Conservation (phyloP, 768 basidiomycete genomes). For the Tulasnella sp. region DNA sequence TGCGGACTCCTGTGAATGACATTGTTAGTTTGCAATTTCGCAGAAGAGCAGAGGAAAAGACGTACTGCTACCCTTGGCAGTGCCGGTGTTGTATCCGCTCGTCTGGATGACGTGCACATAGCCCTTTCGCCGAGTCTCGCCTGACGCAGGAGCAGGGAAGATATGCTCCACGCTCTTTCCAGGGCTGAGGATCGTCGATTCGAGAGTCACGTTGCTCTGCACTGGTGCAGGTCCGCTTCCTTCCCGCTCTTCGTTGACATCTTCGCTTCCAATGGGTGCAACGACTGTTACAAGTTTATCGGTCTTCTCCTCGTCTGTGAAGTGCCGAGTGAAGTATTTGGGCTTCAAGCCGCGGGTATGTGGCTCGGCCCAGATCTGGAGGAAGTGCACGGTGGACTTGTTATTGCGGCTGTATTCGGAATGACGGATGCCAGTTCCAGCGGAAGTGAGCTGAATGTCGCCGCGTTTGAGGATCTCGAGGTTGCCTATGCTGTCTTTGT, state of each 20-base stretch:
- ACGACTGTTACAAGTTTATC: constrained; percentile 72
- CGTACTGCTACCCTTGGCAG: constrained; percentile 46
- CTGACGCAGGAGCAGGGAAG: constrained; percentile 40
- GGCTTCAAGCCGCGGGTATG: constrained; percentile 52
- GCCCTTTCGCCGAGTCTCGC: constrained; percentile 48
- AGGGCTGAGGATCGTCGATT: constrained; percentile 65
- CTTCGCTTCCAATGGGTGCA: constrained; percentile 60
- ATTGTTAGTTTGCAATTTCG: not conserved
- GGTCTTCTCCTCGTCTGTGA: constrained; percentile 75
- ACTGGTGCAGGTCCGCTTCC: constrained; percentile 78
- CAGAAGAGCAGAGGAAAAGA: not conserved
- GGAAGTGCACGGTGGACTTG: constrained; percentile 49
- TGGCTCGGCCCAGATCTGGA: constrained; percentile 69
- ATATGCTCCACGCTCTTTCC: constrained; percentile 52
- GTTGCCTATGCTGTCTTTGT: constrained; percentile 77
- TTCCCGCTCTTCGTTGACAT: constrained; percentile 61
- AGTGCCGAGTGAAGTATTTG: constrained; percentile 82
- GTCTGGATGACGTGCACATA: constrained; percentile 87
- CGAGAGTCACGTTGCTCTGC: constrained; percentile 62
- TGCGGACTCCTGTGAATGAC: not conserved
- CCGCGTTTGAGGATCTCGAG: constrained; percentile 84
- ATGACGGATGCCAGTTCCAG: constrained; percentile 89
- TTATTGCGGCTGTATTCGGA: constrained; percentile 57
- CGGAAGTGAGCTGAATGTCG: constrained; percentile 84
- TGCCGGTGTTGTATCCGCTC: constrained; percentile 67